Evolutionary conservation across 1,139 yeast species (phyloP).

Genomic region (Starmera stellimalicola): DNA sequence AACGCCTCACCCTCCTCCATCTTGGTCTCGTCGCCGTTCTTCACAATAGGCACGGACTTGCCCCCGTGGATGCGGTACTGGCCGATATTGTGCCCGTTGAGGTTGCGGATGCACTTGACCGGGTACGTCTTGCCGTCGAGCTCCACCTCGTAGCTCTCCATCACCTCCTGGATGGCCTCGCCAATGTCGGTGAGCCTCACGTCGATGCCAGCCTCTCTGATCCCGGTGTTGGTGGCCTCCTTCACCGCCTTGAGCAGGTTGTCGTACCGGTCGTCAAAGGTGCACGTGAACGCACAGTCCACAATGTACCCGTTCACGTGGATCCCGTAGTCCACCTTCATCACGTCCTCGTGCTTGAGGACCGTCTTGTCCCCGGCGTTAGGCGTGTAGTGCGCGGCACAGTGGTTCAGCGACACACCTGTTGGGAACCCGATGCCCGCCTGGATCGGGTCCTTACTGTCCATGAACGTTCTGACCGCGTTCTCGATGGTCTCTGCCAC

Average conservation of each 20-base stretch:
- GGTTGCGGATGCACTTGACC: constrained; percentile 80
- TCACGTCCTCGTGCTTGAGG: constrained; percentile 76
- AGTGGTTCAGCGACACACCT: constrained; percentile 84
- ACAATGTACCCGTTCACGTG: constrained; percentile 94
- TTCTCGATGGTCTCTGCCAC: constrained; percentile 87
- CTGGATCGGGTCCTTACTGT: constrained; percentile 34
- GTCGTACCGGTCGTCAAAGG: constrained; percentile 82
- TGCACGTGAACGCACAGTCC: constrained; percentile 91
- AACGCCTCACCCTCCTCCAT: constrained; percentile 99
- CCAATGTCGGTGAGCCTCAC: constrained; percentile 94
- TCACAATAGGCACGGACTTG: constrained; percentile 91
- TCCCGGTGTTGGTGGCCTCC: constrained; percentile 92
- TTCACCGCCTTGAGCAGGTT: constrained; percentile 71
- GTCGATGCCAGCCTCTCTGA: constrained; percentile 89
- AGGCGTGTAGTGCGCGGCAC: constrained; percentile 98
- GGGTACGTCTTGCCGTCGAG: constrained; percentile 79
- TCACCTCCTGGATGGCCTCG: constrained; percentile 89
- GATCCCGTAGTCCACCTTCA: constrained; percentile 96
- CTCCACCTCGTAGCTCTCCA: constrained; percentile 95
- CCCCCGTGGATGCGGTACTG: constrained; percentile 87
- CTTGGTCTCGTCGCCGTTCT: constrained; percentile 86
- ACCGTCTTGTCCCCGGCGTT: constrained; percentile 87
- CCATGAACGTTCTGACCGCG: constrained; percentile 67
- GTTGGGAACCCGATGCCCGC: constrained; percentile 98
- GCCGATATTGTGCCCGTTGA: constrained; percentile 89